These are phyloP conservation scores for Amniculicola lignicola DNA, from an alignment of 495 filamentous ascomycete genomes.

Conservation along the genomic window DNA sequence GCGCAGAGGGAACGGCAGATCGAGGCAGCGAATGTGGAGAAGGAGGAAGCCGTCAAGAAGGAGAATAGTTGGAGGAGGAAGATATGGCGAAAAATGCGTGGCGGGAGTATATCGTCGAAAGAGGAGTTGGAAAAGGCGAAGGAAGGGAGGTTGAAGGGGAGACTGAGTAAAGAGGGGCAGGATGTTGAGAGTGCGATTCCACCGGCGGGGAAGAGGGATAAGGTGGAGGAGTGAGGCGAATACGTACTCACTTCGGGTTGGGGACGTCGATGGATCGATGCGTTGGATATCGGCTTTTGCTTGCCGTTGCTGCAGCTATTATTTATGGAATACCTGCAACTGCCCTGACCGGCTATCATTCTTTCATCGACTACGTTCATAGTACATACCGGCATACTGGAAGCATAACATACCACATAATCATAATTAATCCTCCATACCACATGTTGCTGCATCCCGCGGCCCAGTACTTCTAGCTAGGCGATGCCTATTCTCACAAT, in stretches of 20 bases:
- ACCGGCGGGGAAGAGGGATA: slow-evolving; percentile 22
- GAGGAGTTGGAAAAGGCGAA: slow-evolving; percentile 5
- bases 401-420: no score
- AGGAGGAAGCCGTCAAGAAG: slow-evolving; percentile 39
- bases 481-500: no score
- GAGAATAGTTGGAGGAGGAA: slow-evolving; percentile 37
- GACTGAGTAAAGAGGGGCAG: slow-evolving; percentile 20
- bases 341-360: slow-evolving; percentile 18
- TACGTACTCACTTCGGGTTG: no score
- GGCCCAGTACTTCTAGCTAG: no score
- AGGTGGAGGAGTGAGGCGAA: neutral
- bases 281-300: neutral
- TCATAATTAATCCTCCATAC: no score
- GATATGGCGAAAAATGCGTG: slow-evolving; percentile 37
- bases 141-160: slow-evolving; percentile 14
- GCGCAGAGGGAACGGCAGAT: slow-evolving; percentile 48
- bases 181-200: slow-evolving; percentile 34
- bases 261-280: neutral
- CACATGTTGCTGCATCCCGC: no score
- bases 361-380: no score
- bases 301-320: no score
- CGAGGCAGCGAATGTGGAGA: slow-evolving; percentile 38
- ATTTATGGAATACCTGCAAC: slow-evolving; percentile 13
- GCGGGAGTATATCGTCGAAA: slow-evolving; percentile 21
- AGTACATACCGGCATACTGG: neutral